These are phyloP conservation scores for Hyphodiscus hymeniophilus DNA, from an alignment of 495 filamentous ascomycete species.

Conservation along the genomic window DNA sequence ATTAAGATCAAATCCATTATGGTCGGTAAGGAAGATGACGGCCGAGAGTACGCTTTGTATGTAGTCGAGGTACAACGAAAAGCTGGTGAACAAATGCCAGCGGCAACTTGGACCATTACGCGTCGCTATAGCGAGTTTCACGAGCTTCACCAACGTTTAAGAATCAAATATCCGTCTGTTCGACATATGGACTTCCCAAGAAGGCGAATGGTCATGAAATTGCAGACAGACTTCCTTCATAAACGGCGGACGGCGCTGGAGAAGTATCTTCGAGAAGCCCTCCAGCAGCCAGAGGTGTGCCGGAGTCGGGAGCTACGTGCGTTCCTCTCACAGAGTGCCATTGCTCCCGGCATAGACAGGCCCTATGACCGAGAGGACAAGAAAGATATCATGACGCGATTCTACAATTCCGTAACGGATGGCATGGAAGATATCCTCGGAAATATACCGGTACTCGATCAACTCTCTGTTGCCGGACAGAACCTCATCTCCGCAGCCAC, in stretches of 20 bases:
- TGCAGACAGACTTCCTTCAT: conserved; percentile 90
- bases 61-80: conserved; percentile 85
- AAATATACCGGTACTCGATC: conserved; percentile 91
- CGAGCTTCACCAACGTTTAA: conserved; percentile 83
- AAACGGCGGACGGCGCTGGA: conserved; percentile 79
- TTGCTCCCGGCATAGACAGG: conserved; percentile 44
- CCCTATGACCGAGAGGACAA: conserved; percentile 47
- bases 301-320: conserved; percentile 85
- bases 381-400: conserved; percentile 84
- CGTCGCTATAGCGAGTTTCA: conserved; percentile 94
- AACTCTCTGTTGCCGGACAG: conserved; percentile 85
- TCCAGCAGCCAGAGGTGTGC: conserved; percentile 86
- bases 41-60: conserved; percentile 89
- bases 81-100: conserved; percentile 83
- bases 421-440: conserved; percentile 98
- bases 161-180: conserved; percentile 75
- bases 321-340: conserved; percentile 86
- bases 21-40: conserved; percentile 85
- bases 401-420: conserved; percentile 93
- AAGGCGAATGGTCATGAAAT: conserved; percentile 86
- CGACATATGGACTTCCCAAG: conserved; percentile 87
- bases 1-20: conserved; percentile 87
- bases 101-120: conserved; percentile 72
- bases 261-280: conserved; percentile 73
- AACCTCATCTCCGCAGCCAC: conserved; percentile 87